Conservation (phyloP, 768 basidiomycete genomes). For the Mycena sanguinolenta region DNA sequence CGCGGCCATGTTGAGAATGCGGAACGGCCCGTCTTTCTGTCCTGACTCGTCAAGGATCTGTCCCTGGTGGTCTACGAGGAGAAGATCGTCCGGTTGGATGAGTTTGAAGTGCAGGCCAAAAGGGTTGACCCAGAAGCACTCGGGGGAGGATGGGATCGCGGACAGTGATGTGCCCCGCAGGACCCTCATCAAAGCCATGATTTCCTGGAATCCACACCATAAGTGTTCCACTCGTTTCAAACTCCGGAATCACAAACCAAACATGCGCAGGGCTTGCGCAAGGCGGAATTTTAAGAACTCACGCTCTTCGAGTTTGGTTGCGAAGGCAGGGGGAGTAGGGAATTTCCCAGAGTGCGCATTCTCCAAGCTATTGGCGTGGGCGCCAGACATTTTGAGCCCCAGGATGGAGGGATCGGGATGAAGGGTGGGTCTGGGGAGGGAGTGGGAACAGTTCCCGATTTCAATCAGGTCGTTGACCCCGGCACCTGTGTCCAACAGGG, state of each 20-base stretch:
- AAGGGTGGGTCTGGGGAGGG: no score
- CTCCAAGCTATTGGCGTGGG: background rate
- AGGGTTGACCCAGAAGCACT: constrained; percentile 65
- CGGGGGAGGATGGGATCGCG: constrained; percentile 56
- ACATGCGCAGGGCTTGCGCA: constrained; percentile 61
- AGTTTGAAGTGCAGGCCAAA: constrained; percentile 61
- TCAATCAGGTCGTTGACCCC: no score
- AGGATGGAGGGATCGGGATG: no score
- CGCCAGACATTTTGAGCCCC: background rate
- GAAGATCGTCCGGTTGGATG: constrained; percentile 58
- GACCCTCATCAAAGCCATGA: constrained; percentile 61
- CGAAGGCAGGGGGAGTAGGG: constrained; percentile 50
- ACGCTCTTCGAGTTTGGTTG: constrained; percentile 52
- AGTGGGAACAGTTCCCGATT: no score
- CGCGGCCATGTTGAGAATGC: constrained; percentile 49
- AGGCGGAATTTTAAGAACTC: constrained; percentile 59
- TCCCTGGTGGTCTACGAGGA: constrained; percentile 60
- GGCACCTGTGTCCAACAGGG: no score
- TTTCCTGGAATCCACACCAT: no score
- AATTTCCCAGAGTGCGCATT: constrained; percentile 7
- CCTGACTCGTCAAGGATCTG: constrained; percentile 42
- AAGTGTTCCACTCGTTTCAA: no score
- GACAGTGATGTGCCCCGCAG: constrained; percentile 66
- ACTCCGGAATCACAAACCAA: constrained; percentile 46
- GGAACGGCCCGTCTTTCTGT: constrained; percentile 30